phyloP scores from a whole-genome alignment of 495 filamentous ascomycete species.

The Chaetomium tenue region DNA sequence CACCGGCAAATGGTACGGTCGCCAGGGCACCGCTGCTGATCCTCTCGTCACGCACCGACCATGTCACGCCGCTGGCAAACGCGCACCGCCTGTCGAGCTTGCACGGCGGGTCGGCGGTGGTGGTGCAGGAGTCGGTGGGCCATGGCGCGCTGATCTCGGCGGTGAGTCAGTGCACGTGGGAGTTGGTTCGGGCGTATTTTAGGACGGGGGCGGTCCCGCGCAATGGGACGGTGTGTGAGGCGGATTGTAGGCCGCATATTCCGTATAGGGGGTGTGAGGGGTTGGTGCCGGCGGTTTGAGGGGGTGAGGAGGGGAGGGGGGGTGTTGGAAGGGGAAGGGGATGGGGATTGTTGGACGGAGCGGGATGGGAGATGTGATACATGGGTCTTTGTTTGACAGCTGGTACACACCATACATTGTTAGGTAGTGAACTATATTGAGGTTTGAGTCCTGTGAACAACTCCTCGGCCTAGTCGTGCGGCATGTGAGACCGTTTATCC shows the following conservation, averaged over 20 bases:
- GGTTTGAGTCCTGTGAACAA: too few relatives aligned
- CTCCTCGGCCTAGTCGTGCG: too few relatives aligned
- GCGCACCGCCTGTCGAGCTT: conserved; percentile 29
- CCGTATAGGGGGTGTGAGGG: not conserved
- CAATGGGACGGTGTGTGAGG: conserved; percentile 28
- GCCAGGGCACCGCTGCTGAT: conserved; percentile 28
- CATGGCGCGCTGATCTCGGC: conserved; percentile 29
- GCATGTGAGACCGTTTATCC: too few relatives aligned
- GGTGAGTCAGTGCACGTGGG: conserved; percentile 30
- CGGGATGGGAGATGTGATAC: too few relatives aligned
- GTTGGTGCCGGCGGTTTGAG: too few relatives aligned
- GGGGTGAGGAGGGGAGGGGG: too few relatives aligned
- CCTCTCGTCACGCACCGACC: conserved; percentile 33
- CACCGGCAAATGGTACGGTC: not conserved
- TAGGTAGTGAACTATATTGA: too few relatives aligned
- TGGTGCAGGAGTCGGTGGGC: conserved; percentile 34
- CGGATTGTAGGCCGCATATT: conserved; percentile 26
- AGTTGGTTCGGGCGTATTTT: conserved; percentile 31
- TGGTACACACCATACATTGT: too few relatives aligned
- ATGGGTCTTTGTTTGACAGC: too few relatives aligned
- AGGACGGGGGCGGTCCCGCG: conserved; percentile 31
- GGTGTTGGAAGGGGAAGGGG: too few relatives aligned
- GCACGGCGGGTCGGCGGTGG: conserved; percentile 31
- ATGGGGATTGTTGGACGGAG: too few relatives aligned
- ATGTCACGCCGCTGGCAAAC: conserved; percentile 36